Base-by-base conservation (phyloP, 2,329 filamentous ascomycete species). In the Albifimbria verrucaria region DNA sequence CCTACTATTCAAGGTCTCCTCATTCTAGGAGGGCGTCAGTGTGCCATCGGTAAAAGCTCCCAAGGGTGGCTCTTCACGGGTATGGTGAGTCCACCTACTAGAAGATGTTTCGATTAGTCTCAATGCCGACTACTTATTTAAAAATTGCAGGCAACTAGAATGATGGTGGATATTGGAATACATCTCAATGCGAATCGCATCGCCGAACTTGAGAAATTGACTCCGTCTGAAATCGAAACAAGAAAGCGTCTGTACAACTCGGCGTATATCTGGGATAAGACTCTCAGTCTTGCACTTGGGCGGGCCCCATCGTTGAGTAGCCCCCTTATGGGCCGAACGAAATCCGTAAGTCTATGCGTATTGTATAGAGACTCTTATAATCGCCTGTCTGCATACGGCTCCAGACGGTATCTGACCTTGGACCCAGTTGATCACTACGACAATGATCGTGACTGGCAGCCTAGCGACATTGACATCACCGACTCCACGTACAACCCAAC, bases 181-280 rank as follows among this genome's bases (percentile, higher is more conserved):
- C 59, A 61, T 32, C 54, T 61, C 1, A 56, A 60, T 20, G 59
- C 53, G 3, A 48, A 54, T 2, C 50, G 48, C 21, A 46, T 61
- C 3, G 53, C 57, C 4, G 18, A 47, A 5, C 22, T 60, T 1
- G 54, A 61, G 18, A 36, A 50, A 18, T 61, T 55, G 59, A 60
- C 59, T 0, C 52, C 59, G 2, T 51, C 57, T n/a, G 58, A 62
- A 46, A 48, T 48, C 7, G 59, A 62, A 39, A 54, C 52, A 5
- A 44, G 58, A n/a, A 60, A 60, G 36, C 47, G 59, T 4, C 20
- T 62, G 2, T 60, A 60, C 49, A 60, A 60, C 46, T 52, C 57
- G 0, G 58, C 59, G 3, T 62, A 60, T 24, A 53, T 60, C 25
- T 61, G 59, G 59, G 59, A 61, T 17, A 61, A 61, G 41, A 60